Conservation (phyloP, 345 rosid species). For the Linum lewisii region DNA sequence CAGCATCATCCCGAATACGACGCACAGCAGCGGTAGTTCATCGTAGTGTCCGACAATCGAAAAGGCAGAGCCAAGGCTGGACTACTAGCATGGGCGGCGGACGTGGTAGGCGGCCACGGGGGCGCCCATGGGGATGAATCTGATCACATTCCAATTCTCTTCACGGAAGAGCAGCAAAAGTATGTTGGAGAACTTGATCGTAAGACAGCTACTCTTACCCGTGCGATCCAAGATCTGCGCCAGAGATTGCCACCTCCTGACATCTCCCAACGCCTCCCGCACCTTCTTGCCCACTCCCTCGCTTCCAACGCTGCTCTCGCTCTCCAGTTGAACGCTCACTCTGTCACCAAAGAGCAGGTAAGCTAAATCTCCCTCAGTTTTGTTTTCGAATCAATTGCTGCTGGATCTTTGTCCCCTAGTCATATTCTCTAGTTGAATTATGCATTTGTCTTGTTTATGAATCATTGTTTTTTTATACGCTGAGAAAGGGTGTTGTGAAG, state of each 20-base stretch:
- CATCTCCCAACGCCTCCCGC: conserved; percentile 83
- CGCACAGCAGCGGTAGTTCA: not conserved
- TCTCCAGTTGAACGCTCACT: conserved; percentile 85
- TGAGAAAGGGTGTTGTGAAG: not conserved
- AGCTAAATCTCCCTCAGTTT: too few relatives aligned
- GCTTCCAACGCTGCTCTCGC: conserved; percentile 89
- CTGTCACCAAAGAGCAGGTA: conserved; percentile 88
- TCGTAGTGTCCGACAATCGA: not conserved
- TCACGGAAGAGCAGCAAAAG: conserved; percentile 55
- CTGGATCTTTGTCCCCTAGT: too few relatives aligned
- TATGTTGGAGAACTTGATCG: conserved; percentile 60
- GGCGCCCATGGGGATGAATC: conserved; percentile 22
- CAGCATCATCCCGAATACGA: too few relatives aligned
- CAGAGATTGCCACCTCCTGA: conserved; percentile 76
- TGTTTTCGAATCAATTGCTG: not conserved
- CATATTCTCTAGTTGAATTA: not conserved
- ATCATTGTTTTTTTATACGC: too few relatives aligned
- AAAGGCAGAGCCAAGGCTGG: conserved; percentile 48
- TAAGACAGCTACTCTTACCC: conserved; percentile 63
- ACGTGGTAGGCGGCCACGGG: conserved; percentile 70
- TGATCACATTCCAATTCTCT: conserved; percentile 36
- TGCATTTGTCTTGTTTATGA: not conserved
- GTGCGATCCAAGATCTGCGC: conserved; percentile 80
- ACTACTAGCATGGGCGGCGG: conserved; percentile 93
- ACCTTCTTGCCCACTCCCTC: conserved; percentile 83